These are phyloP conservation scores for Wallacemonas sp. DNA, from an alignment of 208 protist genomes.

Conservation along the genomic window DNA sequence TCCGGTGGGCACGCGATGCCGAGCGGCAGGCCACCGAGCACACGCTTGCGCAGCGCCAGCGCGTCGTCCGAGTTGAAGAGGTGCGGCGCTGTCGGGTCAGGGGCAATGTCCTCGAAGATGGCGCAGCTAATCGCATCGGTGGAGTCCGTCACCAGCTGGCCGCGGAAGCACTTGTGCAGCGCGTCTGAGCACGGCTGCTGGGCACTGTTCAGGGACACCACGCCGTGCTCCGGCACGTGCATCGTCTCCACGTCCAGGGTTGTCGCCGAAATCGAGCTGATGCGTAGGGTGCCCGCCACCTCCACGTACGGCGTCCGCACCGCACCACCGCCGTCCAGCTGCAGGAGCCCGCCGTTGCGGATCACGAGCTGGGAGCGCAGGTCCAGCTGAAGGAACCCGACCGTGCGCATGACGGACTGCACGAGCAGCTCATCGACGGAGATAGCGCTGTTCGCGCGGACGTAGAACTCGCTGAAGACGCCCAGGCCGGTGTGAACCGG, in stretches of 20 bases:
- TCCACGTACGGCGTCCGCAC: slow-evolving; percentile 17
- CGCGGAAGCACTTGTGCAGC: not conserved
- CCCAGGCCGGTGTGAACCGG: slow-evolving; percentile 33
- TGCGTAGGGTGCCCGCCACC: slow-evolving; percentile 5
- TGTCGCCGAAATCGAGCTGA: not conserved
- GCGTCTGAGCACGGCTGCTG: slow-evolving; percentile 5
- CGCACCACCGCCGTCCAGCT: slow-evolving; percentile 30
- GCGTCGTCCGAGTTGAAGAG: slow-evolving; percentile 13
- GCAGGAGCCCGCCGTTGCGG: slow-evolving; percentile 19
- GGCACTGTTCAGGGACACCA: slow-evolving; percentile 11
- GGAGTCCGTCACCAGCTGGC: not conserved
- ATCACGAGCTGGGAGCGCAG: slow-evolving; percentile 16
- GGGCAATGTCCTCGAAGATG: slow-evolving; percentile 8
- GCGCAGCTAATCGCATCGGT: not conserved
- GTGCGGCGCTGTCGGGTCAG: slow-evolving; percentile 3
- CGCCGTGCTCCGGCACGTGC: slow-evolving; percentile 4
- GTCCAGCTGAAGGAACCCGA: slow-evolving; percentile 21
- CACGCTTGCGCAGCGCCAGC: slow-evolving; percentile 26
- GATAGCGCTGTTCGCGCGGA: slow-evolving; percentile 31
- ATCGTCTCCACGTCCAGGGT: not conserved
- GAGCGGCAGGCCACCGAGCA: slow-evolving; percentile 26
- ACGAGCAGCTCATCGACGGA: slow-evolving; percentile 46
- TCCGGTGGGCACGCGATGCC: slow-evolving; percentile 46
- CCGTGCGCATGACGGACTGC: slow-evolving; percentile 30
- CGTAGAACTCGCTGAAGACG: slow-evolving; percentile 40